These are phyloP conservation scores for Acanthamoeba rhysodes DNA, from an alignment of 208 protist species.

Conservation along the genomic window DNA sequence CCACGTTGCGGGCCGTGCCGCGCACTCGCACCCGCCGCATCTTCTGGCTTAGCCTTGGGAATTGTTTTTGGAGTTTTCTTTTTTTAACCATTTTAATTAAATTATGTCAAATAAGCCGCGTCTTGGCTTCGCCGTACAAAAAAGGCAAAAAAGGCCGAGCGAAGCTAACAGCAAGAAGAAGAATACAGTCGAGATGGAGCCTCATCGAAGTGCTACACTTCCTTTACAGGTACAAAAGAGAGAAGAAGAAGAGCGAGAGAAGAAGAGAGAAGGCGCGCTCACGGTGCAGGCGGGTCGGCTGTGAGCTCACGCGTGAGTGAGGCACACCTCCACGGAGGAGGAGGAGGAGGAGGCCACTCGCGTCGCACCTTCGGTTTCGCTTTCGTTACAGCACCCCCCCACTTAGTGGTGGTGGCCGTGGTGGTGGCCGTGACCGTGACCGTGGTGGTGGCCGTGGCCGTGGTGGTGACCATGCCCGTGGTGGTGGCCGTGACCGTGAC, in stretches of 20 bases:
- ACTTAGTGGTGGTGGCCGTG: not conserved
- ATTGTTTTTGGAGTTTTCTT: no score
- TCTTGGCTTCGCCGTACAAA: no score
- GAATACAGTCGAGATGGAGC: no score
- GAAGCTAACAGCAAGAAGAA: no score
- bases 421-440: not conserved
- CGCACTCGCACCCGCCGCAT: no score
- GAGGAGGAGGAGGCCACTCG: not conserved
- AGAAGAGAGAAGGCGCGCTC: not conserved
- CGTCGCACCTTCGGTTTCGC: not conserved
- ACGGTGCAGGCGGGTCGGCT: not conserved
- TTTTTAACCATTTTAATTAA: no score
- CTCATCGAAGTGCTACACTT: no score
- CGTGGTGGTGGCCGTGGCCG: not conserved
- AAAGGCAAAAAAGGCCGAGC: no score
- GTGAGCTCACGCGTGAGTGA: not conserved
- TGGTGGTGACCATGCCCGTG: conserved; percentile 32
- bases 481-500: conserved; percentile 11
- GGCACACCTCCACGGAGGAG: not conserved
- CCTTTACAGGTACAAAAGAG: no score
- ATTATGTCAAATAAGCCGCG: no score
- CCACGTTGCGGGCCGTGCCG: not conserved
- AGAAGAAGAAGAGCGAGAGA: not conserved
- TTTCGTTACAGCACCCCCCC: no score
- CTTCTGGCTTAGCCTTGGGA: no score